These are phyloP conservation scores for Rubia balearica DNA, from an alignment of 305 asterid genomes.

Conservation along the genomic window DNA sequence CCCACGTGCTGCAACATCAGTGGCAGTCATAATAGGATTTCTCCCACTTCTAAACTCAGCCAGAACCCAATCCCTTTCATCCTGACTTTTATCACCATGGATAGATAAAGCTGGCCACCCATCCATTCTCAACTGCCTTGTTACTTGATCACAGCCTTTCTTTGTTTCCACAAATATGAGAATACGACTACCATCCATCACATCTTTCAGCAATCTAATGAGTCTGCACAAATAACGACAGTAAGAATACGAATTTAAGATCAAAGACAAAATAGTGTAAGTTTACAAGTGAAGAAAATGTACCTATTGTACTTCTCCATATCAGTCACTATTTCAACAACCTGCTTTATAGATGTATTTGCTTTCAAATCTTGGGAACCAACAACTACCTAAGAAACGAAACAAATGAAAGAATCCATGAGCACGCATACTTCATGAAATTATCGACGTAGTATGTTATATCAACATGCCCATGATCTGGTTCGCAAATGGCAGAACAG, in stretches of 20 bases:
- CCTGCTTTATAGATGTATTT: slow-evolving; percentile 90
- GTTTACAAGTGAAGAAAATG: slow-evolving; percentile 16
- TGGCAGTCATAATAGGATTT: slow-evolving; percentile 99
- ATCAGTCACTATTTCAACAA: slow-evolving; percentile 79
- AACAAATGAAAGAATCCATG: neutral
- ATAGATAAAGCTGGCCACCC: slow-evolving; percentile 99
- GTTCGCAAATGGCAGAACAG: neutral
- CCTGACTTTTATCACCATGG: slow-evolving; percentile 98
- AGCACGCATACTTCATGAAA: neutral
- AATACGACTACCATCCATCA: slow-evolving; percentile 99
- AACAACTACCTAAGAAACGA: slow-evolving; percentile 54
- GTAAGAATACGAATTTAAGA: neutral
- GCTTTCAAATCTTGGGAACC: slow-evolving; percentile 95
- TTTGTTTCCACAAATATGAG: slow-evolving; percentile 95
- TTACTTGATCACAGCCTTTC: slow-evolving; percentile 93
- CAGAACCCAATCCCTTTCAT: slow-evolving; percentile 99
- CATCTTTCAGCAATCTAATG: slow-evolving; percentile 90
- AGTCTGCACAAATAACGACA: slow-evolving; percentile 42
- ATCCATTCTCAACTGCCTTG: slow-evolving; percentile 94
- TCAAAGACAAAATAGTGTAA: neutral
- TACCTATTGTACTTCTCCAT: slow-evolving; percentile 87
- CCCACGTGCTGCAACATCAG: slow-evolving; percentile 99
- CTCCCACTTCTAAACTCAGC: slow-evolving; percentile 95
- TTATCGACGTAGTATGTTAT: slow-evolving; percentile 17
- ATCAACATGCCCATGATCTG: slow-evolving; percentile 86